Conservation (phyloP, 768 basidiomycete genomes). For the Amanita rubescens region DNA sequence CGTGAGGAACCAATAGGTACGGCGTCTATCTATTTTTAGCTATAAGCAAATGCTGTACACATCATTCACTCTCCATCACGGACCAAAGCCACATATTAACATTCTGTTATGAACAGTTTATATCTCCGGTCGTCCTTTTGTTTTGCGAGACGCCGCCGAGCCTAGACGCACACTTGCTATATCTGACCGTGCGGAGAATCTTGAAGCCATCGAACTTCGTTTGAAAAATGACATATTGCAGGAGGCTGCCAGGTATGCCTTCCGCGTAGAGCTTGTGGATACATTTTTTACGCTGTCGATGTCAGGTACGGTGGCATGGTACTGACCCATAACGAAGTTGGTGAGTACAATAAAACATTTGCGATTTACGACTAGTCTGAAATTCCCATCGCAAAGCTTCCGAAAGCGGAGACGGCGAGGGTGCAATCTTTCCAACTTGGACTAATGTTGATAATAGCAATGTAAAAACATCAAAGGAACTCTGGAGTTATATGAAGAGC, state of each 20-base stretch:
- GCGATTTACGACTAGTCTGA: background rate
- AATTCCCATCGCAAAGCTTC: slow-evolving; percentile 4
- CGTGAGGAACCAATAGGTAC: slow-evolving; percentile 90
- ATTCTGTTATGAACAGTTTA: slow-evolving; percentile 46
- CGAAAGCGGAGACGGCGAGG: slow-evolving; percentile 59
- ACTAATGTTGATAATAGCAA: slow-evolving; percentile 77
- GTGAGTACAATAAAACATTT: slow-evolving; percentile 29
- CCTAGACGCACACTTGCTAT: slow-evolving; percentile 73
- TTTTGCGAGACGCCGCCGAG: slow-evolving; percentile 79
- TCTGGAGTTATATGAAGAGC: slow-evolving; percentile 71
- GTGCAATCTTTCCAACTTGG: slow-evolving; percentile 89
- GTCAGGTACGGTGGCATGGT: slow-evolving; percentile 81
- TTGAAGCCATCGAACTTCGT: slow-evolving; percentile 87
- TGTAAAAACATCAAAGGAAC: slow-evolving; percentile 82
- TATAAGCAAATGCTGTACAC: background rate
- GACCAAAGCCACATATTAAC: background rate
- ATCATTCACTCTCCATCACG: background rate
- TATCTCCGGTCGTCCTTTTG: slow-evolving; percentile 89
- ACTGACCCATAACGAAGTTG: slow-evolving; percentile 89
- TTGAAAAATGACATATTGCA: slow-evolving; percentile 87
- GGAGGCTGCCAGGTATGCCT: slow-evolving; percentile 61
- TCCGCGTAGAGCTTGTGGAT: background rate
- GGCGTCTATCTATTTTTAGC: background rate
- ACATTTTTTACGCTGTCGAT: background rate
- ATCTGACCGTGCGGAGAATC: slow-evolving; percentile 89